Evolutionary conservation across 345 rosid species (phyloP).

Genomic region (Pistacia integerrima): DNA sequence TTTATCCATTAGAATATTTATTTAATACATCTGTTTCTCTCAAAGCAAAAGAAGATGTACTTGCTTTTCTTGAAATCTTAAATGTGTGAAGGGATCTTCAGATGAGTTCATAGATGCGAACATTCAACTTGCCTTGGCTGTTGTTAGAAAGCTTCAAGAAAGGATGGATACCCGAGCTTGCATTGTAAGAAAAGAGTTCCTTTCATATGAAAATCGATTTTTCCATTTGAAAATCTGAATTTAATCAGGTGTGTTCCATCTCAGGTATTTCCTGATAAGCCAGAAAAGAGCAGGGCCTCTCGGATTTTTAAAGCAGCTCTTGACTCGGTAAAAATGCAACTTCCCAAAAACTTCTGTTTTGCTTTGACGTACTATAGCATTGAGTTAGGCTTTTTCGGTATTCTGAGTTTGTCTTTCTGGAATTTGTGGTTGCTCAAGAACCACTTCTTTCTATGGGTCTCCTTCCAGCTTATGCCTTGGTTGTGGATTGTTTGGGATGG

Average conservation of each 20-base stretch:
- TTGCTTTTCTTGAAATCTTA: slow-evolving; percentile 40
- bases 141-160: slow-evolving; percentile 75
- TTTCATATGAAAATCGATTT: slow-evolving; percentile 3
- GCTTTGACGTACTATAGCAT: neutral
- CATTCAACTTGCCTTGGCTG: slow-evolving; percentile 79
- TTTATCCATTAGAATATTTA: neutral
- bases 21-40: neutral
- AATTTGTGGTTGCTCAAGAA: neutral
- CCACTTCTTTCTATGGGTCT: neutral
- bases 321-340: slow-evolving; percentile 57
- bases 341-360: slow-evolving; percentile 7
- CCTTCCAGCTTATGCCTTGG: neutral
- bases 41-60: slow-evolving; percentile 9
- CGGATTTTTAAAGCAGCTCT: slow-evolving; percentile 72
- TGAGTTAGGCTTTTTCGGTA: neutral
- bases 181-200: slow-evolving; percentile 53
- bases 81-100: slow-evolving; percentile 86
- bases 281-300: slow-evolving; percentile 84
- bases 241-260: slow-evolving; percentile 12
- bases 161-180: slow-evolving; percentile 74
- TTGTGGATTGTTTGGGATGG: neutral
- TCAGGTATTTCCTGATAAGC: slow-evolving; percentile 92
- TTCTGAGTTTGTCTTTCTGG: neutral
- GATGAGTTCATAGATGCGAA: slow-evolving; percentile 95
- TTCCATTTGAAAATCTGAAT: slow-evolving; percentile 6